Evolutionary conservation across 2,329 filamentous ascomycete genomes (phyloP).

Genomic region (Paramyrothecium roridum): DNA sequence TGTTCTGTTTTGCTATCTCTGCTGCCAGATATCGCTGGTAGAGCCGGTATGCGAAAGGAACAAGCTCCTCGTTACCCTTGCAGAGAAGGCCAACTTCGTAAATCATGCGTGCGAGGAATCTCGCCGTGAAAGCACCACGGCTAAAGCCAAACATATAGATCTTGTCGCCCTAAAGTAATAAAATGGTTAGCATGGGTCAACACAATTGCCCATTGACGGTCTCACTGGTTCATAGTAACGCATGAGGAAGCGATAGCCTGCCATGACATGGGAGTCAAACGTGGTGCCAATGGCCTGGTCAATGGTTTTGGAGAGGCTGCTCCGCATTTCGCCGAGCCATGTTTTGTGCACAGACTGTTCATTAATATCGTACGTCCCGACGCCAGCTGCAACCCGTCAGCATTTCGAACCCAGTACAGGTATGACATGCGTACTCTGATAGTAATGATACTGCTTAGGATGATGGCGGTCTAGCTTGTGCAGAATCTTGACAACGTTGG

Average conservation of each 20-base stretch:
- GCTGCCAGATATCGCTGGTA: constrained; percentile 39
- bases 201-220: fast-evolving
- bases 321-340: constrained; percentile 22
- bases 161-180: constrained; percentile 33
- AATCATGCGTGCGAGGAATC: constrained; percentile 50
- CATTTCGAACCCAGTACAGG: neutral
- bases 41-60: constrained; percentile 44
- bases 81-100: constrained; percentile 45
- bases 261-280: constrained; percentile 44
- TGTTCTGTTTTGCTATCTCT: constrained; percentile 20
- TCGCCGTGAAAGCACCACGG: constrained; percentile 50
- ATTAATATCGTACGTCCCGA: constrained; percentile 39
- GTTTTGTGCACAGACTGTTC: constrained; percentile 32
- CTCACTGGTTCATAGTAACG: constrained; percentile 37
- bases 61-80: constrained; percentile 51
- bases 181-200: neutral
- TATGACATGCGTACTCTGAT: constrained; percentile 34
- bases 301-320: constrained; percentile 28
- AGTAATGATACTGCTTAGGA: constrained; percentile 44
- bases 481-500: constrained; percentile 51
- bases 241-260: constrained; percentile 48
- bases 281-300: constrained; percentile 36
- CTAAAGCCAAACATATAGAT: constrained; percentile 55
- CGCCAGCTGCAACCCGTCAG: constrained; percentile 26
- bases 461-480: constrained; percentile 41